Evolutionary conservation across 1,284 basidiomycete species (phyloP).

Genomic region (Pseudozyma sp.): DNA sequence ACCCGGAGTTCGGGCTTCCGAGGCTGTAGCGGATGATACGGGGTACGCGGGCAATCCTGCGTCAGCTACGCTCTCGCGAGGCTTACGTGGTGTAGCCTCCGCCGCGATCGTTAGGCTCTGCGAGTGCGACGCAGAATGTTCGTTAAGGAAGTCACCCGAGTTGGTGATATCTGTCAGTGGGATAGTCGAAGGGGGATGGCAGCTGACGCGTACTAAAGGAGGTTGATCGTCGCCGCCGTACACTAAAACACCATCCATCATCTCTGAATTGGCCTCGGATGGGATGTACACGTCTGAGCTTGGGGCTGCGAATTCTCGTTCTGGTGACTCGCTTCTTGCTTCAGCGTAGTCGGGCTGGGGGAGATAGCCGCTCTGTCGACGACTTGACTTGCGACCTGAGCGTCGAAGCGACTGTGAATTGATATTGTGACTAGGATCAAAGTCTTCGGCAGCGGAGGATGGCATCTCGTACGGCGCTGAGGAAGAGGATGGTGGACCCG

Average conservation of each 20-base stretch:
- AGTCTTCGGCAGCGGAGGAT: neutral
- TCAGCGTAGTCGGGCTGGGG: slow-evolving; percentile 10
- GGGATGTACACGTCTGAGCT: slow-evolving; percentile 35
- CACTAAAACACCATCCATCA: slow-evolving; percentile 31
- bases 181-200: neutral
- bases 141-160: neutral
- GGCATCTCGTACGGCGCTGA: slow-evolving; percentile 3
- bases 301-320: neutral
- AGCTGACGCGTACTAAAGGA: neutral
- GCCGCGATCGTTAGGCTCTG: neutral
- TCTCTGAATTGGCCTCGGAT: slow-evolving; percentile 35
- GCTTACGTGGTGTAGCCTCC: slow-evolving; percentile 22
- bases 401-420: slow-evolving; percentile 14
- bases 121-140: neutral
- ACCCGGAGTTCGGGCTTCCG: slow-evolving; percentile 28
- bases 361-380: slow-evolving; percentile 45
- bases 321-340: neutral
- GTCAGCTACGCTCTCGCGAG: neutral
- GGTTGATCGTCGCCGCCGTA: slow-evolving; percentile 11
- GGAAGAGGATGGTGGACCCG: neutral
- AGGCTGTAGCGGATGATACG: neutral
- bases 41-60: neutral
- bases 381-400: slow-evolving; percentile 41
- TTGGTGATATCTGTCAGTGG: slow-evolving; percentile 39
- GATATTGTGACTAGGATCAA: neutral